Conservation (phyloP, 495 filamentous ascomycete genomes). For the Podospora bellae-mahoneyi region DNA sequence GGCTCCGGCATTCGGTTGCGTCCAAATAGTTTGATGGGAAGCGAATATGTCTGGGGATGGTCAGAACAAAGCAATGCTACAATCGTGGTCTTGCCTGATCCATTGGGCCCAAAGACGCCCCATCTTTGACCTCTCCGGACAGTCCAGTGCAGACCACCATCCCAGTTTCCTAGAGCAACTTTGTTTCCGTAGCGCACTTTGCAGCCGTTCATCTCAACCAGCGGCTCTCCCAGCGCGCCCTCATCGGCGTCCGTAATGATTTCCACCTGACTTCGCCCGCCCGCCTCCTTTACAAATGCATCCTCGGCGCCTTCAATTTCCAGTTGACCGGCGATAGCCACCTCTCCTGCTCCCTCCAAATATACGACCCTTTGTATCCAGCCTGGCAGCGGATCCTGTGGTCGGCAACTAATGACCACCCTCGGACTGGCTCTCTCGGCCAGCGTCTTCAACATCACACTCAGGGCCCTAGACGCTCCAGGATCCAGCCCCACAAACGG, state of each 20-base stretch:
- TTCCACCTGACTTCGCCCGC: conserved; percentile 25
- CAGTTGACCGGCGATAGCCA: conserved; percentile 34
- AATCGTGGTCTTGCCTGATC: conserved; percentile 87
- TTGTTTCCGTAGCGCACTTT: conserved; percentile 75
- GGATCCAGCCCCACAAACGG: conserved; percentile 98
- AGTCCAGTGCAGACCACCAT: conserved; percentile 76
- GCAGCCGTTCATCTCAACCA: conserved; percentile 85
- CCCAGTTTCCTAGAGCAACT: conserved; percentile 73
- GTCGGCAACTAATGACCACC: conserved; percentile 71
- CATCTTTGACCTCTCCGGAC: conserved; percentile 80
- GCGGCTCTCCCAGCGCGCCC: conserved; percentile 43
- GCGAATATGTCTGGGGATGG: conserved; percentile 89
- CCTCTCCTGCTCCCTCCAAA: conserved; percentile 47
- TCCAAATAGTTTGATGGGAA: conserved; percentile 81
- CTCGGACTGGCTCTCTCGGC: conserved; percentile 62
- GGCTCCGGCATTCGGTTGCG: conserved; percentile 71
- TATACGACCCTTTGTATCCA: conserved; percentile 85
- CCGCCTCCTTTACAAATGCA: conserved; percentile 20
- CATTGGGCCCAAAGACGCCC: conserved; percentile 90
- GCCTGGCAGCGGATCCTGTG: conserved; percentile 79
- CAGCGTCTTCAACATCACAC: conserved; percentile 61
- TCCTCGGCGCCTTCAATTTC: conserved; percentile 42
- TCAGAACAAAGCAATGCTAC: conserved; percentile 91
- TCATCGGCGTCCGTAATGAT: not conserved
- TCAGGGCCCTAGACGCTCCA: conserved; percentile 64